phyloP scores from a whole-genome alignment of 2,329 filamentous ascomycete species.

The Xylaria sp. region DNA sequence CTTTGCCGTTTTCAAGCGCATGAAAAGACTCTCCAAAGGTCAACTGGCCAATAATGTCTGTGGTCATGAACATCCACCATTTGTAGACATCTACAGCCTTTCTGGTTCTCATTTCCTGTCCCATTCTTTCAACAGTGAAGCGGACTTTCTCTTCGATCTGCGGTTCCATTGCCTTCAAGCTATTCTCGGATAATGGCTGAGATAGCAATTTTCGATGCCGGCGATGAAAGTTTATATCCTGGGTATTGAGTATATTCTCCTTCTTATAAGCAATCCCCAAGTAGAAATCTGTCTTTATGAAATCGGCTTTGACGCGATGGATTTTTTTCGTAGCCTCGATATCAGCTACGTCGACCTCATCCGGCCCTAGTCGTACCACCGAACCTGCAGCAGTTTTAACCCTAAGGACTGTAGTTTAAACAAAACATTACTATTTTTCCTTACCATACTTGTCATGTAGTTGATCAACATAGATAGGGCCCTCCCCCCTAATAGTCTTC shows the following conservation, averaged over 20 bases:
- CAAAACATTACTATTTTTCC: constrained; percentile 2
- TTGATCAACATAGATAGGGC: constrained; percentile 40
- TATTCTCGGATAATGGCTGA: constrained; percentile 52
- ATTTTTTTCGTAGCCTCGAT: constrained; percentile 41
- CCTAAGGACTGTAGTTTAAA: background rate
- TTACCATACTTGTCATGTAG: constrained; percentile 44
- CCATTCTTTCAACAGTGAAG: constrained; percentile 56
- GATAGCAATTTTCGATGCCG: constrained; percentile 56
- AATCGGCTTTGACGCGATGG: constrained; percentile 47
- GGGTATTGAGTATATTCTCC: constrained; percentile 54
- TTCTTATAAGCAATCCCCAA: constrained; percentile 23
- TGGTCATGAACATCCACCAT: constrained; percentile 65
- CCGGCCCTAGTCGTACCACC: constrained; percentile 44
- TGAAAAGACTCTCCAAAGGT: constrained; percentile 66
- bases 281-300: constrained; percentile 46
- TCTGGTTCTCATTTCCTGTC: constrained; percentile 52
- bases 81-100: constrained; percentile 60
- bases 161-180: constrained; percentile 48
- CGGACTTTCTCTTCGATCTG: constrained; percentile 52
- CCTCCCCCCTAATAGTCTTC: constrained; percentile 27
- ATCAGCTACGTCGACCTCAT: constrained; percentile 44
- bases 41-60: constrained; percentile 64
- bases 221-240: constrained; percentile 53
- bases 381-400: constrained; percentile 37
- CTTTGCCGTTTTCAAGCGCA: constrained; percentile 61